These are phyloP conservation scores for Agapanthus africanus DNA, from an alignment of 106 monocot genomes.

Conservation along the genomic window DNA sequence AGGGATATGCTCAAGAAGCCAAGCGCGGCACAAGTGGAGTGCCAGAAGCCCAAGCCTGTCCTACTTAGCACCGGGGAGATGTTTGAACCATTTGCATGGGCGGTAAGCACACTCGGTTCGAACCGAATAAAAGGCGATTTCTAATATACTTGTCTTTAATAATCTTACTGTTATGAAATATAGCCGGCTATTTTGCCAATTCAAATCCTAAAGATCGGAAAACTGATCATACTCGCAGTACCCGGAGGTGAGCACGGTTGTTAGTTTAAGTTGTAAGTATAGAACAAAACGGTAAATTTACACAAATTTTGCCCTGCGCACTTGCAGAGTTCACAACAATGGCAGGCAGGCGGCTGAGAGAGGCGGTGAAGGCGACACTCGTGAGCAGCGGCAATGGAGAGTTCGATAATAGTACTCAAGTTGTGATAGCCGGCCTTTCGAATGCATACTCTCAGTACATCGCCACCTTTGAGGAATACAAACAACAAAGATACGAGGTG, in stretches of 20 bases:
- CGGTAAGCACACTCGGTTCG: conserved; percentile 14
- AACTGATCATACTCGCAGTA: conserved; percentile 23
- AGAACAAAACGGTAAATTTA: too few species aligned
- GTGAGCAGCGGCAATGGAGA: conserved; percentile 4
- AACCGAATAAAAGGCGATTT: too few species aligned
- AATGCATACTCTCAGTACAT: conserved; percentile 32
- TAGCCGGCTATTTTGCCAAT: conserved; percentile 32
- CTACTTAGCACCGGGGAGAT: conserved; percentile 30
- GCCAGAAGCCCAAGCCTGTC: conserved; percentile 23
- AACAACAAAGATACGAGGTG: conserved; percentile 34
- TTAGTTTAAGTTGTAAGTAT: too few species aligned
- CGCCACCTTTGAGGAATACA: conserved; percentile 29
- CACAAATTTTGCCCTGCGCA: too few species aligned
- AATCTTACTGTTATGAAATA: not conserved
- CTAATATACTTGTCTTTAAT: not conserved
- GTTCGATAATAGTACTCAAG: conserved; percentile 10
- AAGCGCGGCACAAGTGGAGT: conserved; percentile 19
- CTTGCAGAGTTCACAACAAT: conserved; percentile 33
- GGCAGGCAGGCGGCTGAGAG: conserved; percentile 29
- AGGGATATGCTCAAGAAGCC: conserved; percentile 21
- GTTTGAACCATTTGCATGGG: conserved; percentile 24
- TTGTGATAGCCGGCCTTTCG: conserved; percentile 32
- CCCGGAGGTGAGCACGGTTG: conserved; percentile 31
- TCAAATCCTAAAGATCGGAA: conserved; percentile 29
- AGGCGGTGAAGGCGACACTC: conserved; percentile 16